Conservation (phyloP, 2,329 filamentous ascomycete genomes). For the Pseudocercospora macadamiae region DNA sequence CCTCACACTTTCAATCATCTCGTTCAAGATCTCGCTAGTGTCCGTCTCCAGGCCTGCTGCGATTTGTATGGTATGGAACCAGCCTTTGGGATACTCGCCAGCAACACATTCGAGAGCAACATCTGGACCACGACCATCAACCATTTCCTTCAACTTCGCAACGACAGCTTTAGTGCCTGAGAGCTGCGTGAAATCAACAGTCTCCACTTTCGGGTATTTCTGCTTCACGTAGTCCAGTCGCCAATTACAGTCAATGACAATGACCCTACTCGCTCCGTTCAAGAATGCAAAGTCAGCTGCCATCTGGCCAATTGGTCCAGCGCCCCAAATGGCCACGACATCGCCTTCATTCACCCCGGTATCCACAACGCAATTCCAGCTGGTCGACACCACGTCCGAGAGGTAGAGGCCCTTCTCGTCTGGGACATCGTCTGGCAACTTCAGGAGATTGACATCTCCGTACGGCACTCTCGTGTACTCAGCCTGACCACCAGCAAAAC, state of each 20-base stretch:
- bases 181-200: conserved; percentile 70
- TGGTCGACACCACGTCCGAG: conserved; percentile 77
- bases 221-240: conserved; percentile 69
- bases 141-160: conserved; percentile 72
- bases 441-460: conserved; percentile 78
- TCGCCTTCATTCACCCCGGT: conserved; percentile 79
- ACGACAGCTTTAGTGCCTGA: conserved; percentile 66
- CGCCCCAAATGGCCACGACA: conserved; percentile 83
- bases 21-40: conserved; percentile 77
- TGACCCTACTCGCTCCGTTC: conserved; percentile 75
- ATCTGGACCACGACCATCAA: conserved; percentile 70
- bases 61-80: conserved; percentile 63
- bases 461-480: conserved; percentile 83
- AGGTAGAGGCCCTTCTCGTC: conserved; percentile 84
- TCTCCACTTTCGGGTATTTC: conserved; percentile 67
- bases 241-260: conserved; percentile 76
- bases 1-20: conserved; percentile 74
- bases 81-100: conserved; percentile 65
- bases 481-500: conserved; percentile 84
- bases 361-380: conserved; percentile 81
- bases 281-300: conserved; percentile 67
- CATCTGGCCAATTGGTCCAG: conserved; percentile 83
- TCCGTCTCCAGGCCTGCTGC: conserved; percentile 76
- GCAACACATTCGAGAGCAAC: conserved; percentile 70
- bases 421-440: conserved; percentile 75